A percentile compares a stretch with the other conserved stretches of the same genome.
phyloP scores from a whole-genome alignment of 257 asterid species.

The Solanum ossicruentum region DNA sequence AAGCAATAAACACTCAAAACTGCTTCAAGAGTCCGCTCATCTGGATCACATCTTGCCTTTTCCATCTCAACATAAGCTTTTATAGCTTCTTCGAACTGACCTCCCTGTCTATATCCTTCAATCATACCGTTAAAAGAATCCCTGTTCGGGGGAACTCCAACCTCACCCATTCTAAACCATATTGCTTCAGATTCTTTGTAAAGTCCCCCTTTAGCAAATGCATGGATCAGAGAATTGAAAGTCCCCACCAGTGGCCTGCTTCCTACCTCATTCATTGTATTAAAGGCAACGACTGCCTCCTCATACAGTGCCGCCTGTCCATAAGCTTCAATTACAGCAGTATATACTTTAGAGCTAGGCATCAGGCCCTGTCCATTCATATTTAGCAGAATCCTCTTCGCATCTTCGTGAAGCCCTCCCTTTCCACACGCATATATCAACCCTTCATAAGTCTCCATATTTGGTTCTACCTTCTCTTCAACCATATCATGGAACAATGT shows the following conservation, averaged over 20 bases:
- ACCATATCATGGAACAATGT: conserved; percentile 92
- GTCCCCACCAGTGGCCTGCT: conserved; percentile 69
- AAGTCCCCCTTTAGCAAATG: conserved; percentile 83
- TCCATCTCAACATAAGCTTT: conserved; percentile 93
- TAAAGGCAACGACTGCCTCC: conserved; percentile 89
- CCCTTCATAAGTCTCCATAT: conserved; percentile 95
- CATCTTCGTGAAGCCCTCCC: conserved; percentile 86
- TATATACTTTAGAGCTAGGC: conserved; percentile 73
- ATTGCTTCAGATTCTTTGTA: conserved; percentile 81
- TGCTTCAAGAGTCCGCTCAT: conserved; percentile 87
- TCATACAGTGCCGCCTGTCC: conserved; percentile 92
- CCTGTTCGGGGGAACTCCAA: conserved; percentile 46
- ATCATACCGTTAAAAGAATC: conserved; percentile 69
- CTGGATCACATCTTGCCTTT: conserved; percentile 82
- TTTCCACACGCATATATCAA: conserved; percentile 83
- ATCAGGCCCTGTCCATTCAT: conserved; percentile 68
- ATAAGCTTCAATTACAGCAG: conserved; percentile 72
- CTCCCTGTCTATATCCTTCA: conserved; percentile 89
- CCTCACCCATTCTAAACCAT: conserved; percentile 56
- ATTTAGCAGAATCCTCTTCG: conserved; percentile 57
- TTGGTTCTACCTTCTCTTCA: conserved; percentile 88
- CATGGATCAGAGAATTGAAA: conserved; percentile 65
- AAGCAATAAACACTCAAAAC: conserved; percentile 89
- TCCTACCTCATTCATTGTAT: conserved; percentile 89
- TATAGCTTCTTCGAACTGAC: conserved; percentile 85